Evolutionary conservation across 1,284 basidiomycete species (phyloP).

Genomic region (Rhodotorula sp.): DNA sequence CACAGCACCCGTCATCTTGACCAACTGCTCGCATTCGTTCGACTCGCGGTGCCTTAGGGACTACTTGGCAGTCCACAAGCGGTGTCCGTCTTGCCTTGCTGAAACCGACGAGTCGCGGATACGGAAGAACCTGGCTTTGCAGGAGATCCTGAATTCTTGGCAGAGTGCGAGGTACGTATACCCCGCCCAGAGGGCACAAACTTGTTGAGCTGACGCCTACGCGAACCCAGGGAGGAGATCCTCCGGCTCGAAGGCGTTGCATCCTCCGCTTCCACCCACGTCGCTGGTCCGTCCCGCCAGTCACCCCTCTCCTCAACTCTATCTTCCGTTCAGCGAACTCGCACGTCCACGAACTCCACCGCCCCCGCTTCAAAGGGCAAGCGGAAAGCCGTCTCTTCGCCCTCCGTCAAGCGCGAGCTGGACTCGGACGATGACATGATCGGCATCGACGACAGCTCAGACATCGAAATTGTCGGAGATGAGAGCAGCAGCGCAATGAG

Average conservation of each 20-base stretch:
- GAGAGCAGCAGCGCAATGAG: neutral
- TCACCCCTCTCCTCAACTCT: neutral
- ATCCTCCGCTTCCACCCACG: neutral
- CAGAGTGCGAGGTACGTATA: conserved; percentile 59
- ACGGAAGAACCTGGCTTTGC: conserved; percentile 61
- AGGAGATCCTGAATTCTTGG: conserved; percentile 64
- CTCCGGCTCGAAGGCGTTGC: conserved; percentile 12
- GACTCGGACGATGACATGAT: neutral
- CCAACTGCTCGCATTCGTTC: conserved; percentile 67
- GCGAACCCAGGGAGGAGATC: conserved; percentile 1
- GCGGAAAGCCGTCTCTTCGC: conserved; percentile 4
- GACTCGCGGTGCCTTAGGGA: conserved; percentile 63
- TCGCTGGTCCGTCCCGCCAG: neutral
- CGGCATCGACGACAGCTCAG: conserved; percentile 14
- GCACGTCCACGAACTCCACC: neutral
- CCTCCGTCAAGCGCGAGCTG: conserved; percentile 6
- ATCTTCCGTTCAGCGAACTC: neutral
- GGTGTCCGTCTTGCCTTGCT: conserved; percentile 67
- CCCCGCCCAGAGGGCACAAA: neutral
- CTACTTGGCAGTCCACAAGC: conserved; percentile 53
- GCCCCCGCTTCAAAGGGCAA: neutral
- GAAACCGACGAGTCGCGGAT: conserved; percentile 60
- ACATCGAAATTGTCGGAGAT: conserved; percentile 20
- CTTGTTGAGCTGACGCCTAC: neutral
- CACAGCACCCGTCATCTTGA: conserved; percentile 65